Evolutionary conservation across 306 rosid genomes (phyloP).

Genomic region (Benincasa hispida): DNA sequence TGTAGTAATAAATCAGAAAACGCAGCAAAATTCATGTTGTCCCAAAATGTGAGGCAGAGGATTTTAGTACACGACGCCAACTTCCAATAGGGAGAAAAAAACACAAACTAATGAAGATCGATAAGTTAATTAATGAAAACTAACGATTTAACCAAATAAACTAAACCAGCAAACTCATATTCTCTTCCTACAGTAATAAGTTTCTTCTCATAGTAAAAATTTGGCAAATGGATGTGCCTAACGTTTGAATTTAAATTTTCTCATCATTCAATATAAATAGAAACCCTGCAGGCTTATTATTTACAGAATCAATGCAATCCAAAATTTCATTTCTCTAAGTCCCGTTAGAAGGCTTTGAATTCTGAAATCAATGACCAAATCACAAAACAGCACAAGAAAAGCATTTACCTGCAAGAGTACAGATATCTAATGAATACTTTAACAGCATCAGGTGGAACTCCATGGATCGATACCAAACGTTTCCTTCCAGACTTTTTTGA

Average conservation of each 20-base stretch:
- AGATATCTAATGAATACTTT: constrained; percentile 63
- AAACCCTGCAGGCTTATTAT: not conserved
- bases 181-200: not conserved
- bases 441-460: constrained; percentile 66
- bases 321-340: not conserved
- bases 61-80: not conserved
- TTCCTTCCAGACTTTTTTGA: constrained; percentile 16
- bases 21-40: not conserved
- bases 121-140: not conserved
- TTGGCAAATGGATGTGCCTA: not conserved
- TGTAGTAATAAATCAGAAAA: not conserved
- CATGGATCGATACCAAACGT: constrained; percentile 41
- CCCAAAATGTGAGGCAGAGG: not conserved
- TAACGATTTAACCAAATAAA: not conserved
- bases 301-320: not conserved
- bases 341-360: not conserved
- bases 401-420: constrained; percentile 55
- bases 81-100: not conserved
- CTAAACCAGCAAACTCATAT: not conserved
- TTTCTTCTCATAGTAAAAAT: not conserved
- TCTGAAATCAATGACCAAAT: not conserved
- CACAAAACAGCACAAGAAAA: not conserved
- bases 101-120: too few species aligned
- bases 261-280: not conserved
- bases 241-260: too few species aligned